Percentiles rank a stretch among this genome's conserved stretches.
phyloP scores from a whole-genome alignment of 192 early-diverging fungal genomes.

The Piromyces sp. region DNA sequence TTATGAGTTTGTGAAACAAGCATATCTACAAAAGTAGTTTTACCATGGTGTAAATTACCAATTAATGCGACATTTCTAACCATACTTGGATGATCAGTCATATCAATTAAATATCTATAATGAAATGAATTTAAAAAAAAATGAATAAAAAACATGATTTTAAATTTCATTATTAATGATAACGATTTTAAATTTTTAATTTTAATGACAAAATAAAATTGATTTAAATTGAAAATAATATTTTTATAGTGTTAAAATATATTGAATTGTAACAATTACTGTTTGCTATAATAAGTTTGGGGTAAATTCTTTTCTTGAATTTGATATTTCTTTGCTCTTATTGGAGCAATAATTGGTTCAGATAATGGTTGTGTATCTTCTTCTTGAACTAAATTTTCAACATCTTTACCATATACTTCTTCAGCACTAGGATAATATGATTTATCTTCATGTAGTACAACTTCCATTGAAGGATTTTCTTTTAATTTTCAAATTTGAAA shows the following conservation, averaged over 20 bases:
- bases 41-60: constrained; percentile 95
- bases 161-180: too few relatives aligned
- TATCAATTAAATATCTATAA: constrained; percentile 55
- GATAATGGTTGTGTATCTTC: constrained; percentile 92
- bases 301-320: constrained; percentile 72
- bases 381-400: constrained; percentile 90
- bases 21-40: constrained; percentile 83
- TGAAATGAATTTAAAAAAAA: background rate
- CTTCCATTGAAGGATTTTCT: constrained; percentile 49
- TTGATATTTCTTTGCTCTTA: constrained; percentile 71
- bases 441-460: constrained; percentile 96
- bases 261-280: too few relatives aligned
- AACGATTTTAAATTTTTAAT: too few relatives aligned
- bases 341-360: constrained; percentile 83
- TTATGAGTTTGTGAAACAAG: constrained; percentile 78
- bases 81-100: constrained; percentile 60
- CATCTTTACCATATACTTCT: constrained; percentile 86
- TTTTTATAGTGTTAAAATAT: too few relatives aligned
- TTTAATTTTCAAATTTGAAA: too few relatives aligned
- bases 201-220: too few relatives aligned
- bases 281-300: constrained; percentile 67
- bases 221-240: too few relatives aligned
- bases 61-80: constrained; percentile 78
- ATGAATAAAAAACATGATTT: background rate
- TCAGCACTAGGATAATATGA: constrained; percentile 95